phyloP scores from a whole-genome alignment of 306 rosid genomes.

The Parietaria judaica region DNA sequence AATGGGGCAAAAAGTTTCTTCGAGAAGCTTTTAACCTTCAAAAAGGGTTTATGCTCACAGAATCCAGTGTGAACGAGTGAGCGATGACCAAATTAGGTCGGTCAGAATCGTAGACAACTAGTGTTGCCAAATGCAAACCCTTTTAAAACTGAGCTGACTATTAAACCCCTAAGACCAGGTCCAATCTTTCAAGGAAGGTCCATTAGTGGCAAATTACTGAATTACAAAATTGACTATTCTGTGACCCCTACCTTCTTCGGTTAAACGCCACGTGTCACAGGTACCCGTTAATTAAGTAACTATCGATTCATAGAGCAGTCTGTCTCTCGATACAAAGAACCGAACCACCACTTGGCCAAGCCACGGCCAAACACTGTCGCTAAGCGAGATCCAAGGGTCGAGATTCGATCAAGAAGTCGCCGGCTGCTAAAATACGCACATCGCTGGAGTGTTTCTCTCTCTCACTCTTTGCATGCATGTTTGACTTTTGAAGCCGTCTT shows the following conservation, averaged over 20 bases:
- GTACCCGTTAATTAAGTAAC: slow-evolving; percentile 6
- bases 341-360: slow-evolving; percentile 21
- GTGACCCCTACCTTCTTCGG: not conserved
- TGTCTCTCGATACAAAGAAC: slow-evolving; percentile 17
- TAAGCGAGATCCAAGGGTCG: too few species aligned
- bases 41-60: not conserved
- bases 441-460: slow-evolving; percentile 16
- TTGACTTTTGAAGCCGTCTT: slow-evolving; percentile 44
- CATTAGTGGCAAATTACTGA: not conserved
- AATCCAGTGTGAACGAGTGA: not conserved
- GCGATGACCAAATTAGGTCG: not conserved
- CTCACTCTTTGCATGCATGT: not conserved
- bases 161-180: too few species aligned
- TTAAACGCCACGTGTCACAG: slow-evolving; percentile 21
- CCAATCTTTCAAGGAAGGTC: not conserved
- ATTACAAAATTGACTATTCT: not conserved
- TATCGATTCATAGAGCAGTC: slow-evolving; percentile 5
- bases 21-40: not conserved
- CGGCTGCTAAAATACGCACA: slow-evolving; percentile 1
- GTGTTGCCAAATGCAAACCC: too few species aligned
- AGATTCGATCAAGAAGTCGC: not conserved
- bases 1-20: not conserved
- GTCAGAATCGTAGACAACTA: too few species aligned
- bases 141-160: too few species aligned
- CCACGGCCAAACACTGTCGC: not conserved